These are phyloP conservation scores for Aureobasidium melanogenum DNA, from an alignment of 2,329 filamentous ascomycete genomes.

Conservation along the genomic window DNA sequence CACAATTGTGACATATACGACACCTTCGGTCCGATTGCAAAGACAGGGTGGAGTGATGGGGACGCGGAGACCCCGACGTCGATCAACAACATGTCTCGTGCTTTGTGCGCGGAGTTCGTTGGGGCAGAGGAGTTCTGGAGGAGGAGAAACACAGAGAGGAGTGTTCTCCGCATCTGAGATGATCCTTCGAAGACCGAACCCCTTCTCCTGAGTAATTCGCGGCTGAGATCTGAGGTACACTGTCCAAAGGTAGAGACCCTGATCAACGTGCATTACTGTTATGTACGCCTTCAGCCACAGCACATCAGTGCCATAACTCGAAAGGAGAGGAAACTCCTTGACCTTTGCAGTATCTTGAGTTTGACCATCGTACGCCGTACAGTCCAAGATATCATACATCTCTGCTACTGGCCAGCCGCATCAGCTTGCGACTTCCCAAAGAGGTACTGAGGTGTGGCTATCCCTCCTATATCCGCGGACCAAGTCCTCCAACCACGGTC, in stretches of 20 bases:
- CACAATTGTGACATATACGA: neutral
- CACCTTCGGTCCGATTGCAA: conserved; percentile 3
- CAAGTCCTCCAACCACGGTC: neutral
- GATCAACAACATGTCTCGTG: neutral
- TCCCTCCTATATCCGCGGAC: neutral
- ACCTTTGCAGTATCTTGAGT: neutral
- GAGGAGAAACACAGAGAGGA: neutral
- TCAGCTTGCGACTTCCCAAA: neutral
- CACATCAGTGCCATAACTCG: neutral
- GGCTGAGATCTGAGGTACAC: neutral
- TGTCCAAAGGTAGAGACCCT: neutral
- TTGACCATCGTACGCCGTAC: neutral
- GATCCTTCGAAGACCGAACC: neutral
- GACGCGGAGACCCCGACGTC: neutral
- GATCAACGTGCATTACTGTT: neutral
- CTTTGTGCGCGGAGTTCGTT: neutral
- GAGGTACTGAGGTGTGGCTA: neutral
- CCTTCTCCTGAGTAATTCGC: neutral
- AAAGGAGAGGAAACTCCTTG: neutral
- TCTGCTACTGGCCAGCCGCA: neutral
- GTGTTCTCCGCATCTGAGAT: neutral
- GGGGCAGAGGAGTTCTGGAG: neutral
- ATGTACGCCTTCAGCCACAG: neutral
- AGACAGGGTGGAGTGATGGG: neutral
- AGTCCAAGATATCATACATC: neutral